Base-by-base conservation (phyloP, 2,329 filamentous ascomycete genomes). In the Fusarium illudens region DNA sequence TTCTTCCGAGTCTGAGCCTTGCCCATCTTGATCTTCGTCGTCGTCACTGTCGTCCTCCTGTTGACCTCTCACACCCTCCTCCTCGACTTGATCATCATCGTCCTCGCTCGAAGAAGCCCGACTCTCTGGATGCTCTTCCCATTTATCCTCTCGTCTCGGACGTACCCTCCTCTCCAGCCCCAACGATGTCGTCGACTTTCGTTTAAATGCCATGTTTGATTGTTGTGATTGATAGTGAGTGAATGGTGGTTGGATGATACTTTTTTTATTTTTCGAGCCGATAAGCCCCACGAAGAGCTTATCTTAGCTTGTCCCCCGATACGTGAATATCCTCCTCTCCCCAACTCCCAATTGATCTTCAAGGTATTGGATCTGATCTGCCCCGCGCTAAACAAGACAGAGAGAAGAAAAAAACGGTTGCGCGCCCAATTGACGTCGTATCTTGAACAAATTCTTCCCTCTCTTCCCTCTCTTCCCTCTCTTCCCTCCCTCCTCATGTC, bases 81-180 rank as follows among this genome's bases (percentile, higher is more conserved):
- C 75, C 19, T 76, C 75, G 2, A 72, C 69, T 12, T 77, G 75
- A 22, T 79, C 75, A 51, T 75, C 75, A 27, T 60, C 67, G 2
- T 74, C 75, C 25, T 66, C 68, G 15, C 71, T 72, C 22, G 70
- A 71, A 37, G 68, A 72, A n/a, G 65, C 65, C 10, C 77, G 77
- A 13, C 76, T 79, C 68, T 76, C 79, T 55, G 75, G 64, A 22
- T 81, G 79, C 6, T 77, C 64, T 36, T 83, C 78, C 70, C 79
- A 80, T 53, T 83, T 78, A 25, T 84, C 82, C 27, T 84, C 80
- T 29, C 74, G 80, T 49, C 83, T 76, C 2, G 80, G 77, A 33
- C 81, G 80, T 1, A 85, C 83, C 39, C 82, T 78, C 58, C 82
- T 77, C 62, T 82, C 79, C 2, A 83, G 73, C 11, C 76, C 78